These are phyloP conservation scores for Vicia villosa DNA, from an alignment of 306 rosid genomes.

Conservation along the genomic window DNA sequence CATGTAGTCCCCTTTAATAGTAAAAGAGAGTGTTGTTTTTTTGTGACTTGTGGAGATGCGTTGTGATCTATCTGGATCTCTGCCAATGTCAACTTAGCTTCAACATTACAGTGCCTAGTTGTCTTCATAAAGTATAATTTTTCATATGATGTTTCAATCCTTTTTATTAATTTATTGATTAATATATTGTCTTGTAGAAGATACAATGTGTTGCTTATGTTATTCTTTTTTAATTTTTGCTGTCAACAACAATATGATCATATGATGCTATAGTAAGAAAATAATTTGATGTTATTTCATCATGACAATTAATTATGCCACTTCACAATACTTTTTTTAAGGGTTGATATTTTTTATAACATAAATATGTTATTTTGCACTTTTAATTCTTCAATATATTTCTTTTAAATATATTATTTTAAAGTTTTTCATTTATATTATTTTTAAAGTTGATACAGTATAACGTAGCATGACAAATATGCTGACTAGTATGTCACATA, in stretches of 20 bases:
- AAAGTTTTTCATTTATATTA: no score
- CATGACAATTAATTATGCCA: neutral
- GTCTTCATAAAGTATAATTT: slow-evolving; percentile 8
- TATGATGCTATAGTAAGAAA: no score
- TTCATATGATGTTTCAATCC: slow-evolving; percentile 6
- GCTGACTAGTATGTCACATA: no score
- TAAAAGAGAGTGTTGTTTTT: slow-evolving; percentile 11
- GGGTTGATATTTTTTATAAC: no score
- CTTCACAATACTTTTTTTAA: no score
- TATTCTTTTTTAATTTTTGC: neutral
- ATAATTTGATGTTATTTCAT: slow-evolving; percentile 10
- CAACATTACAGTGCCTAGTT: slow-evolving; percentile 28
- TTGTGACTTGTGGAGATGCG: slow-evolving; percentile 18
- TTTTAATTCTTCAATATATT: no score
- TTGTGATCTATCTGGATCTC: slow-evolving; percentile 40
- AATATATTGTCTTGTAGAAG: slow-evolving; percentile 2
- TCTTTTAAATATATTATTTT: no score
- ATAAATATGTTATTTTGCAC: no score
- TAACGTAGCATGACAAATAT: no score
- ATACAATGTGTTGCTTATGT: neutral
- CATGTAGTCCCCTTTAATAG: slow-evolving; percentile 28
- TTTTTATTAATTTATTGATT: slow-evolving; percentile 14
- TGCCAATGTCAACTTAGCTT: slow-evolving; percentile 45
- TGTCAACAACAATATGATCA: slow-evolving; percentile 18
- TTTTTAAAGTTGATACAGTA: no score